These are phyloP conservation scores for Alternaria triticina DNA, from an alignment of 2,329 filamentous ascomycete genomes.

Conservation along the genomic window DNA sequence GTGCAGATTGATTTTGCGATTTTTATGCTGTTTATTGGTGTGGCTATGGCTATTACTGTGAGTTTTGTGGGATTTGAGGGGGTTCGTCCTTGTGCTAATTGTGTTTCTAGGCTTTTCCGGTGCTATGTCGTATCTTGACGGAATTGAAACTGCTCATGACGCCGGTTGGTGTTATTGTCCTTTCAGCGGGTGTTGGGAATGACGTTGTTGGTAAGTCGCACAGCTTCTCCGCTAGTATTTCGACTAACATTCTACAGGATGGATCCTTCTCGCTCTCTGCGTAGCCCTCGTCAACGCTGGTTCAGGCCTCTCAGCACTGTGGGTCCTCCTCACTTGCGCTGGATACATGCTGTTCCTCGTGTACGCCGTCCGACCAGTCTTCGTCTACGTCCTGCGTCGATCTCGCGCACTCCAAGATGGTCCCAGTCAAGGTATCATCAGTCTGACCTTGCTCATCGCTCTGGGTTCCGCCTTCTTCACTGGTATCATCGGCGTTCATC, in stretches of 20 bases:
- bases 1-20: constrained; percentile 67
- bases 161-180: constrained; percentile 83
- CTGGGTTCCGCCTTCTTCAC: constrained; percentile 86
- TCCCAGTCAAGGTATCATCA: constrained; percentile 83
- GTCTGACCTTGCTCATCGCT: constrained; percentile 79
- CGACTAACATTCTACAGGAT: constrained; percentile 56
- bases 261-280: constrained; percentile 91
- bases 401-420: constrained; percentile 85
- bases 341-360: constrained; percentile 80
- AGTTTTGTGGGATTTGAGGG: constrained; percentile 17
- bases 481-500: constrained; percentile 87
- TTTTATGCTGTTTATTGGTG: constrained; percentile 83
- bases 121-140: constrained; percentile 90
- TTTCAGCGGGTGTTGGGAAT: constrained; percentile 91
- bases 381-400: constrained; percentile 75
- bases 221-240: not conserved
- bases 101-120: constrained; percentile 70
- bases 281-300: constrained; percentile 91
- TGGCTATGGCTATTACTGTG: constrained; percentile 90
- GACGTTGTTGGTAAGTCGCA: constrained; percentile 70
- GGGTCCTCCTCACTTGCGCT: constrained; percentile 76
- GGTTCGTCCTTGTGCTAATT: constrained; percentile 12
- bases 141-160: constrained; percentile 86
- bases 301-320: constrained; percentile 81
- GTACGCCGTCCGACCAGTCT: constrained; percentile 73